Base-by-base conservation (phyloP, 345 rosid species). In the Turnera subulata region DNA sequence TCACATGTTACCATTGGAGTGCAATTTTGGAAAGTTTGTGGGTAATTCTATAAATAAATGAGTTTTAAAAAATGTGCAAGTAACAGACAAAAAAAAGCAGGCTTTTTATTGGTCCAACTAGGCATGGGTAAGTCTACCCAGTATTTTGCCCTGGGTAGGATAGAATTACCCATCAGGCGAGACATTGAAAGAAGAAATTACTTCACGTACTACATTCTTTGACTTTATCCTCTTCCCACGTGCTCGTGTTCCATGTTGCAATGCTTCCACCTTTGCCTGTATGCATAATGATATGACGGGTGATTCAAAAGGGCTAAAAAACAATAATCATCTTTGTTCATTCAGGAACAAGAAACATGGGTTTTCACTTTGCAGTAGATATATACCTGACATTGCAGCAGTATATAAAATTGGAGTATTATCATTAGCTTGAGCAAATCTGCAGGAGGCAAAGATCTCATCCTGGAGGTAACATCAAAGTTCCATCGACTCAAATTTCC, bases 121-220 rank as follows among this genome's bases (percentile, higher is more conserved):
- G n/a, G n/a, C n/a, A n/a, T n/a, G n/a, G n/a, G n/a, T n/a, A n/a
- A n/a, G n/a, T n/a, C n/a, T n/a, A n/a, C n/a, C n/a, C n/a, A n/a
- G n/a, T n/a, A n/a, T n/a, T n/a, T n/a, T n/a, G n/a, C n/a, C n/a
- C n/a, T n/a, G n/a, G n/a, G n/a, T n/a, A n/a, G n/a, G n/a, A n/a
- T n/a, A n/a, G n/a, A n/a, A n/a, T n/a, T n/a, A n/a, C n/a, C 97
- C 96, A 63, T 90, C 89, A 42, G 80, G 63, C 56, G 96, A 94
- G 72, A 90, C 82, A 83, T 81, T 75, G 68, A 94, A 82, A 13
- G 96, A 82, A 21, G 84, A 53, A 64, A 88, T 63, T 24, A 86
- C 46, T 33, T 81, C 82, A 2, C 82, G 79, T 40, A 58, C 77
- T 16, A 85, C 73, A 63, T 40, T 81, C 69, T 79, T 90, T 50